Base-by-base conservation (phyloP, 371 early-diverging fungal species). In the Mortierella sp. region DNA sequence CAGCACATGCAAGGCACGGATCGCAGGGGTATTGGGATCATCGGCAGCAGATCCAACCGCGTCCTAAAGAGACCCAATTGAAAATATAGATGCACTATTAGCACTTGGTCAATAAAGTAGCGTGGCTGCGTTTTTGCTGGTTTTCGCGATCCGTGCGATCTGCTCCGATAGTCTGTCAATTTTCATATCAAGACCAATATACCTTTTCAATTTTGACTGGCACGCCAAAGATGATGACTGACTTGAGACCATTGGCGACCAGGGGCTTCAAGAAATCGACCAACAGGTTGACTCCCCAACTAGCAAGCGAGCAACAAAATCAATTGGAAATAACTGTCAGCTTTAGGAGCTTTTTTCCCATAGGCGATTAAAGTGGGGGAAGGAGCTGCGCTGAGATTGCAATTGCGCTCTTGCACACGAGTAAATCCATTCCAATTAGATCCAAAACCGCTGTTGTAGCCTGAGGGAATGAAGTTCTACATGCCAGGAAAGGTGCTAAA, bases 211-310 rank as follows among this genome's bases (percentile, higher is more conserved):
- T 89, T n/a, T 87, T 87, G n/a, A 86, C 86, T 10, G 97, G 96
- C n/a, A 98, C 98, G 63, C 98, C 98, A 86, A 98, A 98, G 28
- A 98, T 79, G 72, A 98, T 91, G 60, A 97, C 95, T 0, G 95
- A 90, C 62, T 86, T 84, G 43, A 98, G 89, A 16, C 99, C 98
- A 78, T 96, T 96, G 68, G 88, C 86, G 18, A 95, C 94, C n/a
- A 98, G 84, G 39, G 98, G 97, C 3, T 59, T 89, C 66, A 98
- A 87, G 39, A 93, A 84, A 37, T 72, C 92, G 70, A 93, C 87
- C 28, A 98, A 87, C 26, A 90, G 88, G 78, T 94, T 90, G 28
- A 97, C 85, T 70, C 98, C 97, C 86, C 89, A 93, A 63, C 93
- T 90, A 62, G 16, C 1, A 49, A 49, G 49, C n/a, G 49, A 49